Evolutionary conservation across 2,329 filamentous ascomycete genomes (phyloP), one percentile per base, ranked within the genome.

Genomic region (Neophaeococcomyces mojaviensis): DNA sequence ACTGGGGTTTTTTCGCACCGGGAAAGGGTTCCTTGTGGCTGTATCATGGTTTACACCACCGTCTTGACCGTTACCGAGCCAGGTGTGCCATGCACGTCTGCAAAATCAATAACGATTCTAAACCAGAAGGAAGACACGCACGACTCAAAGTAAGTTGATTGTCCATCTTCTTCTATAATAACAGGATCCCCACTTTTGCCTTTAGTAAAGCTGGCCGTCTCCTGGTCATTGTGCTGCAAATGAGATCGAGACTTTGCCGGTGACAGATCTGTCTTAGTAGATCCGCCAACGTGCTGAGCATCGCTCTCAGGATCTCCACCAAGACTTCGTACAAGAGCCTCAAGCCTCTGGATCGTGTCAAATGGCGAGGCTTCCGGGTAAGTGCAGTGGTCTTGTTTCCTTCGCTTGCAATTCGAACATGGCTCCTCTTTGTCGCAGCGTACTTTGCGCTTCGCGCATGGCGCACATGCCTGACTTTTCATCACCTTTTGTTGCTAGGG

Each of bases 391-490:
- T 47, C 44, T 37, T 48, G 39, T 30, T 46, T 49, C n/a, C 44
- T 39, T 13, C 50, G 48, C 20, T 42, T 46, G 40, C 50, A 52
- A 24, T 47, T 44, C 3, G 44, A 39, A 41, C 49, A 51, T 44
- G 49, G 49, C 18, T 35, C 15, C 5, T 31, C 45, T 40, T 48
- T 49, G 40, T 52, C 50, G 32, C 50, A 52, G 24, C 50, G 47
- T 16, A 50, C 45, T 35, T 52, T 52, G 30, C 44, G 44, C 31
- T 47, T 47, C 18, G 44, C 44, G 20, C 44, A 47, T 20, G 44
- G 44, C 38, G 31, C 38, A 37, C 44, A 47, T 10, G 43, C 43
- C 28, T 38, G 43, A 39, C 7, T 28, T 24, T 28, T 20, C 39
- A 41, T 41, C n/a, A n/a, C n/a, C n/a, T n/a, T n/a, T n/a, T n/a